Evolutionary conservation across 2,329 filamentous ascomycete species (phyloP).

Genomic region (Aspergillus hortae): DNA sequence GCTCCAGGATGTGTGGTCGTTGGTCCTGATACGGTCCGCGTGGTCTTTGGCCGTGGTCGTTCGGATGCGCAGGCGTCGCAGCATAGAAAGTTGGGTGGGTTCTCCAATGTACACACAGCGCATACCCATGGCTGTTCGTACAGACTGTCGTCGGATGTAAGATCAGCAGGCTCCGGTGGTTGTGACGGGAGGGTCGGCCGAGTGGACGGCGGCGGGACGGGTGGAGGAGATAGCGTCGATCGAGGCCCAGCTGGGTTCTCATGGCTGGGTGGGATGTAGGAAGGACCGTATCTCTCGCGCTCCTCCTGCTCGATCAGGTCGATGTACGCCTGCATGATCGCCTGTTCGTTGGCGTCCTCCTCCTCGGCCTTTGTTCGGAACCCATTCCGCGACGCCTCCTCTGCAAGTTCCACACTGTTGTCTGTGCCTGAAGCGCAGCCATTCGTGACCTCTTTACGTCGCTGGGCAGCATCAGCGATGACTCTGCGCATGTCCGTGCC

Average conservation of each 20-base stretch:
- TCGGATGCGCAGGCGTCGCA: slow-evolving; percentile 61
- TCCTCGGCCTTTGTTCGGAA: slow-evolving; percentile 83
- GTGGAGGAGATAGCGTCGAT: slow-evolving; percentile 38
- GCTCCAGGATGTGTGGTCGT: slow-evolving; percentile 1
- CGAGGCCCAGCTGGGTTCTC: slow-evolving; percentile 50
- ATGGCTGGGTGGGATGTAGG: slow-evolving; percentile 52
- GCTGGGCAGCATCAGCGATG: slow-evolving; percentile 68
- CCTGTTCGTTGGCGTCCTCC: slow-evolving; percentile 81
- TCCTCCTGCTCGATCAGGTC: slow-evolving; percentile 84
- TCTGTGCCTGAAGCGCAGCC: slow-evolving; percentile 73
- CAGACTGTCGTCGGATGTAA: slow-evolving; percentile 25
- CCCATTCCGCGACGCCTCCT: slow-evolving; percentile 66
- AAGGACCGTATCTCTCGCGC: slow-evolving; percentile 55
- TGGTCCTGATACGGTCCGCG: slow-evolving; percentile 11
- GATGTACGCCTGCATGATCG: slow-evolving; percentile 80
- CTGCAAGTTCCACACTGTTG: slow-evolving; percentile 62
- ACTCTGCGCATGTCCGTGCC: slow-evolving; percentile 68
- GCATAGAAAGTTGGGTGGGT: slow-evolving; percentile 55
- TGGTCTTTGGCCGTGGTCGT: slow-evolving; percentile 38
- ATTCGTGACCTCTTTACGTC: slow-evolving; percentile 62
- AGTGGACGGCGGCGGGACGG: slow-evolving; percentile 20
- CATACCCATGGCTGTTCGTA: slow-evolving; percentile 54
- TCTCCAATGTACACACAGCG: slow-evolving; percentile 59
- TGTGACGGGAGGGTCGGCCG: slow-evolving; percentile 18
- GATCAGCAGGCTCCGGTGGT: slow-evolving; percentile 10